A percentile compares a stretch with the other conserved stretches of the same genome.
phyloP scores from a whole-genome alignment of 192 early-diverging fungal genomes.

The Coemansia sp. region DNA sequence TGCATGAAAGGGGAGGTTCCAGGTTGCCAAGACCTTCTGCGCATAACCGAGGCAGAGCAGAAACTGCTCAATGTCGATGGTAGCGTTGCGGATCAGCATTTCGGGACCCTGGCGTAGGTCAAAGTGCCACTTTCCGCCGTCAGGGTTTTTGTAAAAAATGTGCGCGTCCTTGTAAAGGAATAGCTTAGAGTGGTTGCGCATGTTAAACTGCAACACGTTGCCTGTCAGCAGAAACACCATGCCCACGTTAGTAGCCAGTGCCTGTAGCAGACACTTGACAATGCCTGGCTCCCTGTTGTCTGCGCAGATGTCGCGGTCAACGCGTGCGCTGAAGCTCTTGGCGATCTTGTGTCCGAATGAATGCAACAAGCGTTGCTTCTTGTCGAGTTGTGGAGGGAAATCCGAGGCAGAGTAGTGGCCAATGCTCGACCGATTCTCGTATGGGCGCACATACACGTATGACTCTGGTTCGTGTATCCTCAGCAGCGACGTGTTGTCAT shows the following conservation, averaged over 20 bases:
- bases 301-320: conserved; percentile 32
- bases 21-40: conserved; percentile 35
- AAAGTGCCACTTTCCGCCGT: conserved; percentile 48
- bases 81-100: conserved; percentile 40
- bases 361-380: conserved; percentile 37
- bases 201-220: conserved; percentile 50
- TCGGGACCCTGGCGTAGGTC: conserved; percentile 46
- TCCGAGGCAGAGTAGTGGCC: conserved; percentile 28
- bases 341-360: conserved; percentile 33
- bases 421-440: conserved; percentile 35
- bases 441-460: conserved; percentile 47
- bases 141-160: conserved; percentile 38
- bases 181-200: conserved; percentile 46
- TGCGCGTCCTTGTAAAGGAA: conserved; percentile 47
- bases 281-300: conserved; percentile 1
- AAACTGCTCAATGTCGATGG: conserved; percentile 45
- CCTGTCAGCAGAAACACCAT: conserved; percentile 51
- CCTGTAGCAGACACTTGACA: conserved; percentile 39
- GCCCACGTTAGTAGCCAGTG: conserved; percentile 34
- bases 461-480: conserved; percentile 12
- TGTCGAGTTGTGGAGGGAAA: conserved; percentile 40
- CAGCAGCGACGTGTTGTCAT: conserved; percentile 78
- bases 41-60: conserved; percentile 46
- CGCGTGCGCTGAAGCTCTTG: conserved; percentile 23
- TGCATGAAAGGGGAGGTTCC: conserved; percentile 25